A percentile compares a stretch with the other conserved stretches of the same genome.
Evolutionary conservation across 129 eudicot genomes (phyloP).

Genomic region (Escallonia rubra): DNA sequence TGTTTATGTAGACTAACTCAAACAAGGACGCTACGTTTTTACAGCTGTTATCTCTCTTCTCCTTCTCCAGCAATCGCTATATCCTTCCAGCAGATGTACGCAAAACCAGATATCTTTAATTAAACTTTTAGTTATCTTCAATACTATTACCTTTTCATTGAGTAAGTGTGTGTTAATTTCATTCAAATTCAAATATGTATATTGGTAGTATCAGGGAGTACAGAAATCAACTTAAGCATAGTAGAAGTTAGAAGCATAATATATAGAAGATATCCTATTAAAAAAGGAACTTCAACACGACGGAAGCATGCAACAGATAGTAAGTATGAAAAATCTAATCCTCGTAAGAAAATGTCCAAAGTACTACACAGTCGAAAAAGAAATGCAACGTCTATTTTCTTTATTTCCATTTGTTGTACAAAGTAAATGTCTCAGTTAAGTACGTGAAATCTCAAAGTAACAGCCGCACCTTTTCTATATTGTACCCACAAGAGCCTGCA

Average conservation of each 20-base stretch:
- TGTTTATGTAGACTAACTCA: too few relatives aligned
- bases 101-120: too few relatives aligned
- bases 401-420: not conserved
- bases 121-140: too few relatives aligned
- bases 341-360: not conserved
- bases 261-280: not conserved
- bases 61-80: too few relatives aligned
- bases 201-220: too few relatives aligned
- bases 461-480: slow-evolving; percentile 47
- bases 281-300: not conserved
- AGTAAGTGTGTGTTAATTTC: too few relatives aligned
- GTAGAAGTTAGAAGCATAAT: not conserved
- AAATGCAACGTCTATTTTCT: not conserved
- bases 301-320: not conserved
- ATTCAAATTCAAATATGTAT: too few relatives aligned
- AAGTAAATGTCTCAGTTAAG: not conserved
- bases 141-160: too few relatives aligned
- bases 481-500: slow-evolving; percentile 88
- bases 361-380: not conserved
- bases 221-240: not conserved
- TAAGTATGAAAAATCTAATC: slow-evolving; percentile 1
- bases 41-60: too few relatives aligned
- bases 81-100: too few relatives aligned
- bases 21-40: too few relatives aligned
- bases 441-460: not conserved